Percentiles rank a stretch among this genome's conserved stretches.
Evolutionary conservation across 306 rosid species (phyloP).

Genomic region (Gillenia trifoliata): DNA sequence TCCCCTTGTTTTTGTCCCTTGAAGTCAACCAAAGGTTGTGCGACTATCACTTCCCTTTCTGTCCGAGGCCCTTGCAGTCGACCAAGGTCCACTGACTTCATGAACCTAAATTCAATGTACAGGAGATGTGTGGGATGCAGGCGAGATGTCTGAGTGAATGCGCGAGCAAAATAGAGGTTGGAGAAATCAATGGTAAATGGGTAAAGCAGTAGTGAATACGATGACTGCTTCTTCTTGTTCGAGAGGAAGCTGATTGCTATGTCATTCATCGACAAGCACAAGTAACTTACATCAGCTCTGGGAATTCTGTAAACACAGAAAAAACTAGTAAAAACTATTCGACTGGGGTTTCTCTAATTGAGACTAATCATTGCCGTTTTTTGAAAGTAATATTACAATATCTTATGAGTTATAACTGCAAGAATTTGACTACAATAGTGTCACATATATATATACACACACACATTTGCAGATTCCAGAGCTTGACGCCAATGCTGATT

Average conservation of each 20-base stretch:
- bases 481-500: conserved; percentile 13
- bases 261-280: background rate
- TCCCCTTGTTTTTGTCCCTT: too few species aligned
- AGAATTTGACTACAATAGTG: conserved; percentile 12
- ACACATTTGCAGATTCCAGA: conserved; percentile 14
- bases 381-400: conserved; percentile 1
- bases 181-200: too few species aligned
- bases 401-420: conserved; percentile 4
- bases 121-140: too few species aligned
- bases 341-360: background rate
- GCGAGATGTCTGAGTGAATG: too few species aligned
- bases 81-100: too few species aligned
- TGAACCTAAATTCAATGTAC: too few species aligned
- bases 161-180: too few species aligned
- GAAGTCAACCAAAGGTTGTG: too few species aligned
- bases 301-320: background rate
- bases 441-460: conserved; percentile 4
- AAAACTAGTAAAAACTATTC: background rate
- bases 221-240: background rate
- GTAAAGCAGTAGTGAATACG: background rate
- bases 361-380: background rate
- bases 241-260: background rate
- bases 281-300: background rate
- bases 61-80: too few species aligned
- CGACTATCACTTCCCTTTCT: background rate